Base-by-base conservation (phyloP, 805 yeast species). In the Wickerhamiella slavikovae region DNA sequence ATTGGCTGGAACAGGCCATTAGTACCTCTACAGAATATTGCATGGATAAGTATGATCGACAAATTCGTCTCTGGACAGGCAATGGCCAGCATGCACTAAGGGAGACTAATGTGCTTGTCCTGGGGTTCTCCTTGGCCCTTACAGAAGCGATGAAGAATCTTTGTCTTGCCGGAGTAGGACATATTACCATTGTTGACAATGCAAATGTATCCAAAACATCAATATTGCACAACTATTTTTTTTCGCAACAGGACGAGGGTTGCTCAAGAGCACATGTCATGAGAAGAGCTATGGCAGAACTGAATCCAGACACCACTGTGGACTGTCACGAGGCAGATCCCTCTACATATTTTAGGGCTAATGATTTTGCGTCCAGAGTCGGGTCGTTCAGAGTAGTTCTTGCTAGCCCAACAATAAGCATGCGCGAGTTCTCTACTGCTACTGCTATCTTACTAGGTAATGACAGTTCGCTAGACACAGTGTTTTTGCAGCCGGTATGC, bases 91-190 rank as follows among this genome's bases (percentile, higher is more conserved):
- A 48, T 3, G 54, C 58, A 5, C 55, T 85, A 12, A 66, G 66
- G 19, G 42, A 45, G 2, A 56, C 83, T 0, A 68, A 63, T 32
- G 58, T 82, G 3, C 64, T 80, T 32, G 48, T 80, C 3, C 40
- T 80, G 2, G 66, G 68, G 26, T 68, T 69, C 4, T 56, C 67
- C 1, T 43, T 70, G 0, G 56, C 71, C 0, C 22, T 37, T 8
- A 20, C 30, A 3, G 98, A 85, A 48, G 61, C 77, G 8, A 67
- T 72, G 22, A 85, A 89, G 51, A 83, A 83, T 48, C 49, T 89
- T 28, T 78, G 78, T 13, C 60, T 89, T 15, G 91, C 93, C 17
- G 98, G 98, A 4, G 58, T 85, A 33, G 93, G 92, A 3, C 56
- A 72, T 1, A 51, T 85, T 17, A 71, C 72, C n/a, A 54, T 89